Conservation (phyloP, 495 filamentous ascomycete species). For the Penicillium canariense region DNA sequence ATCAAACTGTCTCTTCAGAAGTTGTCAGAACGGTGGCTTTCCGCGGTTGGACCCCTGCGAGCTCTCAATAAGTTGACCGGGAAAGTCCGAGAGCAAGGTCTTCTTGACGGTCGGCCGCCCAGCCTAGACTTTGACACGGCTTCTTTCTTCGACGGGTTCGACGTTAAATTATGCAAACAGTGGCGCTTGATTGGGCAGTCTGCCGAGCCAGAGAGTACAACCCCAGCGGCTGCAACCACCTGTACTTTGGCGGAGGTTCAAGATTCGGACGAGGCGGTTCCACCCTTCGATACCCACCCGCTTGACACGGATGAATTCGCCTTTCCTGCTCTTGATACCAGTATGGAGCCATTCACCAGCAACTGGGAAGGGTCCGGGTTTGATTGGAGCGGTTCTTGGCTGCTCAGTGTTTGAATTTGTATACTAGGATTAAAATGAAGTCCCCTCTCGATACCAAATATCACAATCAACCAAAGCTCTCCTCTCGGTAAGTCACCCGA, state of each 20-base stretch:
- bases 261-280: constrained; percentile 8
- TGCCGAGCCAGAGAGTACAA: constrained; percentile 1
- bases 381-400: constrained; percentile 32
- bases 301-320: constrained; percentile 15
- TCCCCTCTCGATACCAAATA: neutral
- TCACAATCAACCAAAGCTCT: too few relatives aligned
- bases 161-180: constrained; percentile 25
- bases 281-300: constrained; percentile 10
- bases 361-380: constrained; percentile 31
- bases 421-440: neutral
- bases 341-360: constrained; percentile 22
- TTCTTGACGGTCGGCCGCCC: constrained; percentile 18
- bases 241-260: constrained; percentile 26
- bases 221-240: constrained; percentile 6
- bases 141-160: constrained; percentile 31
- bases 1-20: constrained; percentile 33
- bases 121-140: constrained; percentile 21
- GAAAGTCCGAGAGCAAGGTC: constrained; percentile 26
- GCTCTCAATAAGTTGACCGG: constrained; percentile 30
- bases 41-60: constrained; percentile 27
- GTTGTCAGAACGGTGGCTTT: constrained; percentile 30
- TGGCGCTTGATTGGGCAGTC: constrained; percentile 28
- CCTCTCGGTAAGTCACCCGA: too few relatives aligned
- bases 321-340: constrained; percentile 17
- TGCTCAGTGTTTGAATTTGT: constrained; percentile 21